These are phyloP conservation scores for Carex cristatella DNA, from an alignment of 176 grass and related monocot genomes.

Conservation along the genomic window DNA sequence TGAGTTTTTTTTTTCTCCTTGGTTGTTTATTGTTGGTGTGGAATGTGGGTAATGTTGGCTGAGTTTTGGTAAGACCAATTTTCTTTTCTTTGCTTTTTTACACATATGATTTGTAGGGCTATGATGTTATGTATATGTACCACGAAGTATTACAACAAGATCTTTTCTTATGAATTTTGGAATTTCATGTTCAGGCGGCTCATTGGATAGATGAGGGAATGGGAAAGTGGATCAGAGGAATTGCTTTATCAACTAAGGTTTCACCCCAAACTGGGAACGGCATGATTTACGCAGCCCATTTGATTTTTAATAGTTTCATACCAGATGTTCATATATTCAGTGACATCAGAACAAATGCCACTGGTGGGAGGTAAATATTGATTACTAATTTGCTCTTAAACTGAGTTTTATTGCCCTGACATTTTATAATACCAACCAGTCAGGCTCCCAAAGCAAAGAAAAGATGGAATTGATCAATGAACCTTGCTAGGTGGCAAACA, in stretches of 20 bases:
- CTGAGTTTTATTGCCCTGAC: background rate
- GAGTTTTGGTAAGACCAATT: background rate
- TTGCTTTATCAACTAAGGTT: slow-evolving; percentile 69
- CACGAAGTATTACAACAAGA: background rate
- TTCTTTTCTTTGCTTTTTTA: background rate
- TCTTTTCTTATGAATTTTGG: background rate
- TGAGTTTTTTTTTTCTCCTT: background rate
- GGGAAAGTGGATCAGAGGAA: slow-evolving; percentile 90
- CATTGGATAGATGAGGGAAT: slow-evolving; percentile 89
- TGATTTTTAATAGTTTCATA: slow-evolving; percentile 74
- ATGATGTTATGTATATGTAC: background rate
- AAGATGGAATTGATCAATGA: background rate
- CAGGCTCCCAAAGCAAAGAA: background rate
- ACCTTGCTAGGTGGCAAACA: background rate
- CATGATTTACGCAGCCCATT: slow-evolving; percentile 70
- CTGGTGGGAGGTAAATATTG: slow-evolving; percentile 59
- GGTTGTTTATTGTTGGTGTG: background rate
- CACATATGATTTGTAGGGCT: background rate
- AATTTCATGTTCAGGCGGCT: slow-evolving; percentile 38
- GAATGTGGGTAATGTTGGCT: background rate
- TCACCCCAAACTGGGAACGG: slow-evolving; percentile 58
- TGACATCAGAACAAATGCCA: slow-evolving; percentile 49
- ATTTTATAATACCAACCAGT: background rate
- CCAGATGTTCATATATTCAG: slow-evolving; percentile 90
- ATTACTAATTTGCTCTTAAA: background rate